Evolutionary conservation across 768 basidiomycete genomes (phyloP).

Genomic region (Mycena rebaudengoi): DNA sequence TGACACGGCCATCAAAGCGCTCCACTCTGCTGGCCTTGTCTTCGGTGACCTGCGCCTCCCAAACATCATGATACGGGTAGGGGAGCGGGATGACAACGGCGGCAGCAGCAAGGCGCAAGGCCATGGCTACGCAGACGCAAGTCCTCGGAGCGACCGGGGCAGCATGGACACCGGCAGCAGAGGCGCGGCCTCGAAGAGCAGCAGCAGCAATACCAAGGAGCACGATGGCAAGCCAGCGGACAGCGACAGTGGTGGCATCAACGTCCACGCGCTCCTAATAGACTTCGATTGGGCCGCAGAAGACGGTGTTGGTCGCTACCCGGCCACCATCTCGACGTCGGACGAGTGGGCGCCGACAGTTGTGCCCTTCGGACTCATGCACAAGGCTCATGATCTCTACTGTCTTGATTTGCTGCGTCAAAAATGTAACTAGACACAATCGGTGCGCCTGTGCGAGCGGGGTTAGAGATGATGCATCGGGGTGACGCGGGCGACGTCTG

Average conservation of each 20-base stretch:
- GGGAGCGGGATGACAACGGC: neutral
- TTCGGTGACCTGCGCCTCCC: slow-evolving; percentile 11
- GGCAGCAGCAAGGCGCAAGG: neutral
- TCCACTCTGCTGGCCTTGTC: neutral
- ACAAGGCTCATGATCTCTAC: neutral
- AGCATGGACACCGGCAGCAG: neutral
- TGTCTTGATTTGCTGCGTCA: neutral
- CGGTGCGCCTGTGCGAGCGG: too few relatives aligned
- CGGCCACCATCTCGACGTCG: neutral
- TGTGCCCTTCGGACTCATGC: neutral
- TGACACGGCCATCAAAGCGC: neutral
- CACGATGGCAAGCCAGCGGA: neutral
- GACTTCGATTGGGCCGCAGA: slow-evolving; percentile 4
- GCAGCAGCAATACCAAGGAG: slow-evolving; percentile 1
- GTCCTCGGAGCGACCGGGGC: neutral
- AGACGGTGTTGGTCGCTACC: slow-evolving; percentile 10
- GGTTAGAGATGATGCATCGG: too few relatives aligned
- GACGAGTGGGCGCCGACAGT: neutral
- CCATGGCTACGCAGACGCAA: neutral
- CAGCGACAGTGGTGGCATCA: neutral
- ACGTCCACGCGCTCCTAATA: neutral
- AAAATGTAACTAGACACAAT: neutral
- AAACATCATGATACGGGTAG: neutral
- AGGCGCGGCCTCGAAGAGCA: neutral
- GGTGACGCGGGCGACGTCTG: too few relatives aligned